Evolutionary conservation across 257 asterid species (phyloP), one percentile per base, ranked within the genome.

Genomic region (Przewalskia tangutica): DNA sequence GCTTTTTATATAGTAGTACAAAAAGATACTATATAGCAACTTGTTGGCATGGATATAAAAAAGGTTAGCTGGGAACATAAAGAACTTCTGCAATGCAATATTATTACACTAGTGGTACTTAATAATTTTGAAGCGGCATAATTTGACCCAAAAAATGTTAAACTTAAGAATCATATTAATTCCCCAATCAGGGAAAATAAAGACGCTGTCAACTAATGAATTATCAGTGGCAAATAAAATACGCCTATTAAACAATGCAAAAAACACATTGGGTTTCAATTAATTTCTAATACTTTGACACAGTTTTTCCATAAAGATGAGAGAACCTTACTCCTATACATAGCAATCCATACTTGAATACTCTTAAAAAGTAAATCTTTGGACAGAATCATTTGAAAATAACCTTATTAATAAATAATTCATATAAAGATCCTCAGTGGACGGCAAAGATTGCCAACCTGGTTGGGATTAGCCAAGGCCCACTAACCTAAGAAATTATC

Each of bases 91-190:
- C 20, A 81, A 70, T 76, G 80, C 55, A 7, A 80, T 10, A 75
- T 40, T 42, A 82, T 71, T 82, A 86, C 77, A 84, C 32, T 27
- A 5, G 42, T 4, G 5, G 6, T 6, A 36, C 18, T 81, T 81
- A 83, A 42, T 44, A 54, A 71, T 20, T 6, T 71, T 46, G 53
- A 56, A 27, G 34, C 84, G 78, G 84, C 84, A 84, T 77, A 70
- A 76, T 79, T 84, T 68, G 88, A 76, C 63, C 63, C 17, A 34
- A 77, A 77, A 58, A 85, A 81, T 66, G 84, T 64, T 83, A 84
- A 80, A 81, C 85, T 70, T 32, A 81, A 65, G 48, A 65, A 53
- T 8, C 51, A 5, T 36, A 81, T 16, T 20, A 83, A 82, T 79
- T 81, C 53, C 18, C 48, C 46, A n/a, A 40, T 59, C 70, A 38